Evolutionary conservation across 306 rosid species (phyloP).

Genomic region (Styphnolobium japonicum): DNA sequence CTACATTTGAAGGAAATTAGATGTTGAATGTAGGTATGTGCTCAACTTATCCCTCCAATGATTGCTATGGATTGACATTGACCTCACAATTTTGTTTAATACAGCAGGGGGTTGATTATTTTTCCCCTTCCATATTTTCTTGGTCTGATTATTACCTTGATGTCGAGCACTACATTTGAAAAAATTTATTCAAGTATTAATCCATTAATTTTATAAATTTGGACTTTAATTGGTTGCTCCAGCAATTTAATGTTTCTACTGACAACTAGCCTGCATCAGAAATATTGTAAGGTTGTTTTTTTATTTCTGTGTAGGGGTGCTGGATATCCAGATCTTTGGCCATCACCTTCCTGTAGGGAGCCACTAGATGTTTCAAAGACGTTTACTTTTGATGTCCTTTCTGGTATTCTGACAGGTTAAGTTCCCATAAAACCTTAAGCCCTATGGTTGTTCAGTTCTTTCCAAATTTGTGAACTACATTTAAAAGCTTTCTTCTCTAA

Average conservation of each 20-base stretch:
- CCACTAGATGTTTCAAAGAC: slow-evolving; percentile 90
- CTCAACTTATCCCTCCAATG: neutral
- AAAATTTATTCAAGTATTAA: neutral
- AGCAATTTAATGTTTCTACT: slow-evolving; percentile 3
- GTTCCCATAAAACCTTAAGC: slow-evolving; percentile 23
- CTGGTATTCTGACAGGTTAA: slow-evolving; percentile 88
- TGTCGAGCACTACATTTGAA: slow-evolving; percentile 1
- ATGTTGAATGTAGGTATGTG: neutral
- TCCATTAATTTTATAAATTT: neutral
- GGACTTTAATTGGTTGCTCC: neutral
- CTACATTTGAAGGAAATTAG: slow-evolving; percentile 7
- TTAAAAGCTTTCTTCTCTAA: neutral
- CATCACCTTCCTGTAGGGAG: slow-evolving; percentile 77
- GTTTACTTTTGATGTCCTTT: slow-evolving; percentile 74
- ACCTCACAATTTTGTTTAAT: slow-evolving; percentile 3
- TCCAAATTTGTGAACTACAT: neutral
- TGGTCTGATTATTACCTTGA: slow-evolving; percentile 3
- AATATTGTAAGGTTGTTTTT: neutral
- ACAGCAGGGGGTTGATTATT: neutral
- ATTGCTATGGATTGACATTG: slow-evolving; percentile 1
- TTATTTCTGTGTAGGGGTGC: slow-evolving; percentile 62
- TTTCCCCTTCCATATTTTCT: slow-evolving; percentile 10
- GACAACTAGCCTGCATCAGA: neutral
- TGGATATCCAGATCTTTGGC: slow-evolving; percentile 98
- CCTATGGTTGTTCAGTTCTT: neutral